Base-by-base conservation (phyloP, 345 rosid species). In the Euclidium syriacum region DNA sequence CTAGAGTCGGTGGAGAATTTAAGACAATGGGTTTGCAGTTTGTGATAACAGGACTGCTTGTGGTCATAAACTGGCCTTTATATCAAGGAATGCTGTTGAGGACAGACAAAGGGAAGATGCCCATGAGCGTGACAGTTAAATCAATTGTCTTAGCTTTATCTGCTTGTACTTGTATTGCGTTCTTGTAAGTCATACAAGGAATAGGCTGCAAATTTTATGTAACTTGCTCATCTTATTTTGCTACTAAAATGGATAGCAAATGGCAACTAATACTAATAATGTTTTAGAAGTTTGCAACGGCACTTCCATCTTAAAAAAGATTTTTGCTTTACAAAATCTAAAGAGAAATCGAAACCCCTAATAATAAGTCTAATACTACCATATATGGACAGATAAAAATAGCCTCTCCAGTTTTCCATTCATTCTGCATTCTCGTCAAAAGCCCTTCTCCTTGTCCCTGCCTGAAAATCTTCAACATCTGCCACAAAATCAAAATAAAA, bases 51-150 rank as follows among this genome's bases (percentile, higher is more conserved):
- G 86, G 64, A 24, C 17, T 64, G 48, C 49, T 86, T 67, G 75
- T 88, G 23, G 20, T 75, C 25, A 58, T 86, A 67, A 88, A 83
- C 56, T 66, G 77, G 79, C 96, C 96, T 27, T 27, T 86, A 50
- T 86, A 86, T 32, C 68, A 81, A 54, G 91, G 78, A 1, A 77
- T 84, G 65, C 40, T 84, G 63, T 2, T 83, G 3, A 76, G 95
- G 76, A 77, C 58, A 57, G 91, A 91, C 32, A 74, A 62, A 47
- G 98, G 98, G 19, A 81, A 70, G 72, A 61, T 83, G 84, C 91
- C 91, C 12, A 34, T 4, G 48, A 74, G 77, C 26, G 51, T 74
- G 3, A 58, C 84, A 0, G 55, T 78, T 32, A 75, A 75, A 67
- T 66, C 95, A 24, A 4, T 75, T 67, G 79, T 62, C 9, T 30